Conservation (phyloP, 2,329 filamentous ascomycete genomes). For the Cladophialophora immunda region DNA sequence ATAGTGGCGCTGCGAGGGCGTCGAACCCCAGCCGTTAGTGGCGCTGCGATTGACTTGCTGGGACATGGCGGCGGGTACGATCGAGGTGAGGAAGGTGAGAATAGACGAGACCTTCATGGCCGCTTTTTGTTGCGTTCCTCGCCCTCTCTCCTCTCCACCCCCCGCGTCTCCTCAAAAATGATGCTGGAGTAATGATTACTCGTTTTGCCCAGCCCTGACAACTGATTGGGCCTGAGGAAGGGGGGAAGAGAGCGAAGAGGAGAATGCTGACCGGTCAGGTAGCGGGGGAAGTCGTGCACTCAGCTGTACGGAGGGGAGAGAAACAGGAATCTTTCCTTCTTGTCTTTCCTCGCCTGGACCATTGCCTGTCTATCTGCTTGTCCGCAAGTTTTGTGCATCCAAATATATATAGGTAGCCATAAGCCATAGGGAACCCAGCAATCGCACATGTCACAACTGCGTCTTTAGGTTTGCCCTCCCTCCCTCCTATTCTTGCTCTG, state of each 20-base stretch:
- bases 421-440: no score
- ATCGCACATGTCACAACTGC: no score
- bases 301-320: neutral
- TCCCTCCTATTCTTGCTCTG: no score
- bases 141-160: neutral
- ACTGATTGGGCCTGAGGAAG: neutral
- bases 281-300: neutral
- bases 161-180: neutral
- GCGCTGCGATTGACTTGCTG: slow-evolving; percentile 18
- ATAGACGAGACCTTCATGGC: slow-evolving; percentile 1
- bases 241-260: neutral
- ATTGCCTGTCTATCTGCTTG: no score
- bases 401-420: no score
- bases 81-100: neutral
- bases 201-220: neutral
- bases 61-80: slow-evolving; percentile 9
- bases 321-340: no score
- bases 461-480: no score
- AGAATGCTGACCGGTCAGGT: neutral
- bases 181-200: slow-evolving; percentile 1
- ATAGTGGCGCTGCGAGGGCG: slow-evolving; percentile 27
- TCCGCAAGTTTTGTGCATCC: no score
- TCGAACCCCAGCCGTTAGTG: slow-evolving; percentile 28
- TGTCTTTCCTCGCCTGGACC: no score
- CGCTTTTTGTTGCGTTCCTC: neutral